Percentiles rank a stretch among this genome's conserved stretches.
phyloP scores from a whole-genome alignment of 768 basidiomycete species.

The Clitopilus passeckerianus region DNA sequence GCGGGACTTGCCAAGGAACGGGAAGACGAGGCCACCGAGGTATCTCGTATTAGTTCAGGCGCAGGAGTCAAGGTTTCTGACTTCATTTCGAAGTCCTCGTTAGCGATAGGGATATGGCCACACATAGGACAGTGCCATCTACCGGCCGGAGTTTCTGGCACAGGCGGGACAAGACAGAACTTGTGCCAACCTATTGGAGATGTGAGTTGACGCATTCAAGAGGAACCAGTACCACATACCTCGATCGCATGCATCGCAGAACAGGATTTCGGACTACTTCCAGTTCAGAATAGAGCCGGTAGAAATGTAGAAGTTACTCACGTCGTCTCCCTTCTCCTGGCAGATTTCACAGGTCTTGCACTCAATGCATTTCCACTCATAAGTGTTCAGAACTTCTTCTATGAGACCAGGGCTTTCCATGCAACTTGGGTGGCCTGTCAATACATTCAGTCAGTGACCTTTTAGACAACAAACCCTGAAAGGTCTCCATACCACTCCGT shows the following conservation, averaged over 20 bases:
- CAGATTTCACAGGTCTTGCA: constrained; percentile 94
- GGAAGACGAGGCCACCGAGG: background rate
- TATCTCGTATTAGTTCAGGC: background rate
- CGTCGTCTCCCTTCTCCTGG: constrained; percentile 80
- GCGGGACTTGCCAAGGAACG: background rate
- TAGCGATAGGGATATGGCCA: constrained; percentile 20
- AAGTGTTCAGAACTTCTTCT: constrained; percentile 57
- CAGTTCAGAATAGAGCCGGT: constrained; percentile 9
- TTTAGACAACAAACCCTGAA: background rate
- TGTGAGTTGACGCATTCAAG: constrained; percentile 6
- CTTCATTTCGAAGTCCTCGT: background rate
- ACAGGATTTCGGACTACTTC: constrained; percentile 67
- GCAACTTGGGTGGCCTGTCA: constrained; percentile 81
- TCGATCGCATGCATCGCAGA: constrained; percentile 94
- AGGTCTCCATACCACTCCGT: constrained; percentile 60
- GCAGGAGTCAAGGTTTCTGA: background rate
- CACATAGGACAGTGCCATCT: constrained; percentile 75
- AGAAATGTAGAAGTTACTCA: constrained; percentile 35
- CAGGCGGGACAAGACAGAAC: constrained; percentile 71
- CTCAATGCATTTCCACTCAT: constrained; percentile 85
- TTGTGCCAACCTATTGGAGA: constrained; percentile 69
- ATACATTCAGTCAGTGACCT: background rate
- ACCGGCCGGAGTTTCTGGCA: constrained; percentile 68
- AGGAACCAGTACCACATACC: constrained; percentile 35
- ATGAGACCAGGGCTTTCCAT: constrained; percentile 50